Conservation (phyloP, 2,329 filamentous ascomycete species). For the Teratosphaeria viscida region DNA sequence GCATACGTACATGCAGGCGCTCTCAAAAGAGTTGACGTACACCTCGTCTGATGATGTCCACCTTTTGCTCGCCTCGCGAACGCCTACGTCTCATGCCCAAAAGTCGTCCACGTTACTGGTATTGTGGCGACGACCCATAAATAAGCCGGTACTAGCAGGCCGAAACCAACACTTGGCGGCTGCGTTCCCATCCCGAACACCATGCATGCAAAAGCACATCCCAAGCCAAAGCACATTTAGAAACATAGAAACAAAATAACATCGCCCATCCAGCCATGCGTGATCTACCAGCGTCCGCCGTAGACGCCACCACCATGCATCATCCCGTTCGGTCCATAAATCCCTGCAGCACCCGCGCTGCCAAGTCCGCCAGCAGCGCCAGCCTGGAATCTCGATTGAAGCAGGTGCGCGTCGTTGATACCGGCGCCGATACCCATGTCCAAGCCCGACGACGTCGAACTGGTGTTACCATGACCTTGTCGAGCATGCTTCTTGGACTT, state of each 20-base stretch:
- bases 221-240: slow-evolving; percentile 1
- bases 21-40: not conserved
- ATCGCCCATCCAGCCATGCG: not conserved
- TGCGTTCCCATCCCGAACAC: slow-evolving; percentile 5
- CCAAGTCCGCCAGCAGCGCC: slow-evolving; percentile 3
- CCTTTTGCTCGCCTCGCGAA: not conserved
- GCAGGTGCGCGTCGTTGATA: slow-evolving; percentile 4
- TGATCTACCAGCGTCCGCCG: slow-evolving; percentile 20
- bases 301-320: slow-evolving; percentile 20
- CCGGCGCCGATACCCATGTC: slow-evolving; percentile 1
- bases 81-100: not conserved
- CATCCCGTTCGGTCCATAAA: slow-evolving; percentile 14
- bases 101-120: not conserved
- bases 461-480: slow-evolving; percentile 5
- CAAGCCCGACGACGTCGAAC: slow-evolving; percentile 4
- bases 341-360: slow-evolving; percentile 5
- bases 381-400: slow-evolving; percentile 13
- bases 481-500: slow-evolving; percentile 10
- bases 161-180: slow-evolving; percentile 4
- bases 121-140: not conserved
- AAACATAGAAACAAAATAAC: slow-evolving; percentile 3
- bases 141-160: slow-evolving; percentile 1
- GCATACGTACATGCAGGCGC: slow-evolving; percentile 22
- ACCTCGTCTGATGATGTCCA: not conserved
- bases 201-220: slow-evolving; percentile 6